phyloP scores from a whole-genome alignment of 2,329 filamentous ascomycete genomes.

The Knoxdaviesia proteae region DNA sequence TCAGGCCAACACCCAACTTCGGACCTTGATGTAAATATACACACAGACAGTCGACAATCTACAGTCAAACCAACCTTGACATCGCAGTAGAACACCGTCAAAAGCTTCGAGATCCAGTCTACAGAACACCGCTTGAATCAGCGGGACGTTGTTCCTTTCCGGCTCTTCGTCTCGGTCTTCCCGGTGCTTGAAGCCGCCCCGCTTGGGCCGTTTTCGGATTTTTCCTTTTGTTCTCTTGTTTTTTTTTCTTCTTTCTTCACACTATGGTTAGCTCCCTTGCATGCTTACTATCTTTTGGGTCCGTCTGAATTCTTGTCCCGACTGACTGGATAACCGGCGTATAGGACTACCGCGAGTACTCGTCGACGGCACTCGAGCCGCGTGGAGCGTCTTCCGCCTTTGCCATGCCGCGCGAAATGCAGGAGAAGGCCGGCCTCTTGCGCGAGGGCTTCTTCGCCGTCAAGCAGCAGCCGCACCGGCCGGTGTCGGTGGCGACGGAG shows the following conservation, averaged over 20 bases:
- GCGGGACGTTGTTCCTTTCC: too few relatives aligned
- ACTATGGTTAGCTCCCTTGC: conserved; percentile 14
- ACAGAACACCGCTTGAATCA: too few relatives aligned
- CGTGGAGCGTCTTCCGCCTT: background rate
- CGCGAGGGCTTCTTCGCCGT: conserved; percentile 41
- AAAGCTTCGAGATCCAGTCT: too few relatives aligned
- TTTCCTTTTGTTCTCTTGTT: background rate
- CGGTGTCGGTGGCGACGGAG: conserved; percentile 52
- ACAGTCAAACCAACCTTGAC: too few relatives aligned
- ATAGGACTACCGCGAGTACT: conserved; percentile 3
- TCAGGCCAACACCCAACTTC: too few relatives aligned
- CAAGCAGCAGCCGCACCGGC: conserved; percentile 31
- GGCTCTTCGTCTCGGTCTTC: too few relatives aligned
- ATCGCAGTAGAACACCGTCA: too few relatives aligned
- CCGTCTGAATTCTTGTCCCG: conserved; percentile 1
- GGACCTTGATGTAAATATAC: too few relatives aligned
- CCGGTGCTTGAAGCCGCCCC: too few relatives aligned
- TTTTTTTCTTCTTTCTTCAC: background rate
- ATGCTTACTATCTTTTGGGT: background rate
- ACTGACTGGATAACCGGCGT: background rate
- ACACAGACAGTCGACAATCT: too few relatives aligned
- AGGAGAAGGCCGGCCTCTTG: conserved; percentile 20
- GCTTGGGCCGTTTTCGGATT: too few relatives aligned
- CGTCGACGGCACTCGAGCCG: too few relatives aligned
- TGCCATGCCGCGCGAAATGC: conserved; percentile 19